Percentiles rank a stretch among this genome's conserved stretches.
These are phyloP conservation scores for Botrytis byssoidea DNA, from an alignment of 2,329 filamentous ascomycete genomes.

Conservation along the genomic window DNA sequence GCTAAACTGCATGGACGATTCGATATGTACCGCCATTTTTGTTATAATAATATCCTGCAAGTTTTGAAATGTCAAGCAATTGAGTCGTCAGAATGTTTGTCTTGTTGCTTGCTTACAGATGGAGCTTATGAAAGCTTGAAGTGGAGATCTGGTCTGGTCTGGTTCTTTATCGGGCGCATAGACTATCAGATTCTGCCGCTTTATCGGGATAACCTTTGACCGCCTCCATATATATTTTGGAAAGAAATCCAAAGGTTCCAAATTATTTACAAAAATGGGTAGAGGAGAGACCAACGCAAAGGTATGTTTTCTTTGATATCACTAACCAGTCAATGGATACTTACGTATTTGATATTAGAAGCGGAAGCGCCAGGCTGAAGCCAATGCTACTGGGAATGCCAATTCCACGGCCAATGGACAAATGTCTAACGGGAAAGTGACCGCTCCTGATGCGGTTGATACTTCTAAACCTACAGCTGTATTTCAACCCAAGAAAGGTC, in stretches of 20 bases:
- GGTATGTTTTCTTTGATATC: slow-evolving; percentile 23
- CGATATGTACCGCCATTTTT: slow-evolving; percentile 49
- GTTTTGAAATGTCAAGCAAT: neutral
- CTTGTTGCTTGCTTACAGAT: neutral
- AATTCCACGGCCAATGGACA: slow-evolving; percentile 29
- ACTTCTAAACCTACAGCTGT: slow-evolving; percentile 66
- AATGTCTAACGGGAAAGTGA: slow-evolving; percentile 33
- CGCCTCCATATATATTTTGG: slow-evolving; percentile 23
- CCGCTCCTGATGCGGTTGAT: slow-evolving; percentile 38
- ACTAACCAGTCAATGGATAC: neutral
- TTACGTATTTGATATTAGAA: slow-evolving; percentile 31
- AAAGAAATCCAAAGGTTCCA: slow-evolving; percentile 9
- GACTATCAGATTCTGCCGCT: slow-evolving; percentile 27
- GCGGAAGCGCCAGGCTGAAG: slow-evolving; percentile 38
- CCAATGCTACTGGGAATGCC: slow-evolving; percentile 29
- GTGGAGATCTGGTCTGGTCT: slow-evolving; percentile 18
- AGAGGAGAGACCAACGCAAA: slow-evolving; percentile 37
- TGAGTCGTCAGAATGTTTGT: neutral
- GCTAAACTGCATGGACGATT: slow-evolving; percentile 69
- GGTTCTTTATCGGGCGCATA: slow-evolving; percentile 16
- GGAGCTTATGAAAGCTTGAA: neutral
- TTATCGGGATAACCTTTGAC: slow-evolving; percentile 17
- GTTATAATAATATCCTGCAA: neutral
- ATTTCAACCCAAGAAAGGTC: slow-evolving; percentile 62
- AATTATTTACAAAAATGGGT: slow-evolving; percentile 32